Evolutionary conservation across 2,329 filamentous ascomycete genomes (phyloP), one percentile per base, ranked within the genome.

Genomic region (Claviceps lovelessii): DNA sequence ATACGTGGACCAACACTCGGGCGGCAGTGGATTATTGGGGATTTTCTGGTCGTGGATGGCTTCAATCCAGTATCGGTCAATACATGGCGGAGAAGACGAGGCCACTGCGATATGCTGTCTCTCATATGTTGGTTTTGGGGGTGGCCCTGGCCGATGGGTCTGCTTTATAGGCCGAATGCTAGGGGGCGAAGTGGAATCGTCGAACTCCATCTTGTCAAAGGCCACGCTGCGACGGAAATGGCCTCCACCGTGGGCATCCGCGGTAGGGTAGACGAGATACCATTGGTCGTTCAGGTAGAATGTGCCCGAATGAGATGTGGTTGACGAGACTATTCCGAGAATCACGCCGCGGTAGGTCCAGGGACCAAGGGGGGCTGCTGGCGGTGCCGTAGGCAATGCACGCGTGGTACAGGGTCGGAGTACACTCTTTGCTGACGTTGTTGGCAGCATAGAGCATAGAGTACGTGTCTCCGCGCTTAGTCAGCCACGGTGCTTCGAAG

Each of bases 191-290:
- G 28, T 33, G 13, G 50, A 29, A 10, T 51, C 50, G n/a, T 51
- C 50, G 5, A 51, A 51, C 9, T 42, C 10, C 50, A 51, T 51
- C 37, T 42, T 42, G 37, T 51, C 50, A n/a, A 51, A 33, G 23
- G 50, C 39, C 9, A 51, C 50, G 17, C 50, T 51, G n/a, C 50
- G 50, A 19, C 39, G 50, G 39, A 51, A 51, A 13, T 51, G 19
- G 8, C 50, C 50, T 10, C 50, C 50, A 11, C 28, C 39, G 2
- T 2, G 3, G 13, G 50, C 50, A 31, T 51, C 50, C 4, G 50
- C 50, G 29, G 50, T 51, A 19, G 45, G 50, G 39, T 51, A 51
- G n/a, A 51, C 50, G 7, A 51, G 39, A n/a, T 51, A 51, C 50
- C 50, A 51, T 23, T 44, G 37, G 41, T 33, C 50, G 23, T 33